phyloP scores from a whole-genome alignment of 768 basidiomycete genomes.

The Tremella mesenterica region DNA sequence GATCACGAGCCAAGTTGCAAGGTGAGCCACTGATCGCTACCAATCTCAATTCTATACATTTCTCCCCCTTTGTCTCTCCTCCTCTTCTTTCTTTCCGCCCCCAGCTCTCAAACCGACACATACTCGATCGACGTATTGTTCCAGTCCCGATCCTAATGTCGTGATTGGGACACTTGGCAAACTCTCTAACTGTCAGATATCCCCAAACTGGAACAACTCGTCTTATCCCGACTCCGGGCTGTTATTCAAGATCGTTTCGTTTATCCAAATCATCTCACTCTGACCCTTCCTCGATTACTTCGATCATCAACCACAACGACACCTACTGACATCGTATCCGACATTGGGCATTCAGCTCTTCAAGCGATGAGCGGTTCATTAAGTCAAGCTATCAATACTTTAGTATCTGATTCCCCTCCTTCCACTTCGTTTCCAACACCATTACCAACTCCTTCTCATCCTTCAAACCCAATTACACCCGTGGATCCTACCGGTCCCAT shows the following conservation, averaged over 20 bases:
- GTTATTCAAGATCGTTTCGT: slow-evolving; percentile 48
- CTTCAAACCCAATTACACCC: background rate
- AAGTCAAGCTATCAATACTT: slow-evolving; percentile 14
- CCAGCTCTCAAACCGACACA: background rate
- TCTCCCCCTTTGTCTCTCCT: too few species aligned
- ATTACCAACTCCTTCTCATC: background rate
- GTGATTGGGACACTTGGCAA: too few species aligned
- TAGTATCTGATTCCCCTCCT: slow-evolving; percentile 2
- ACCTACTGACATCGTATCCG: slow-evolving; percentile 23
- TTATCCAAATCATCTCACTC: slow-evolving; percentile 37
- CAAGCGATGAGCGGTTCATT: slow-evolving; percentile 28
- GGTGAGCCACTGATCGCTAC: slow-evolving; percentile 29
- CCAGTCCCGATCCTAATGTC: too few species aligned
- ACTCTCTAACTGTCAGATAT: slow-evolving; percentile 57
- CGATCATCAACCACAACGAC: slow-evolving; percentile 17
- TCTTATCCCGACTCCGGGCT: slow-evolving; percentile 70
- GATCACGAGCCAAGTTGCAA: slow-evolving; percentile 91
- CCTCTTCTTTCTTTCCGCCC: background rate
- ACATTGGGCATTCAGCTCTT: slow-evolving; percentile 29
- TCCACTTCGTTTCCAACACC: background rate
- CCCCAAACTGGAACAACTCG: slow-evolving; percentile 91
- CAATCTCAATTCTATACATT: too few species aligned
- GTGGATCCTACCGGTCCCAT: background rate
- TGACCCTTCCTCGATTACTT: slow-evolving; percentile 34
- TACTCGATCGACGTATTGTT: too few species aligned